Conservation (phyloP, 208 protist species). For the Naegleria gruberi region DNA sequence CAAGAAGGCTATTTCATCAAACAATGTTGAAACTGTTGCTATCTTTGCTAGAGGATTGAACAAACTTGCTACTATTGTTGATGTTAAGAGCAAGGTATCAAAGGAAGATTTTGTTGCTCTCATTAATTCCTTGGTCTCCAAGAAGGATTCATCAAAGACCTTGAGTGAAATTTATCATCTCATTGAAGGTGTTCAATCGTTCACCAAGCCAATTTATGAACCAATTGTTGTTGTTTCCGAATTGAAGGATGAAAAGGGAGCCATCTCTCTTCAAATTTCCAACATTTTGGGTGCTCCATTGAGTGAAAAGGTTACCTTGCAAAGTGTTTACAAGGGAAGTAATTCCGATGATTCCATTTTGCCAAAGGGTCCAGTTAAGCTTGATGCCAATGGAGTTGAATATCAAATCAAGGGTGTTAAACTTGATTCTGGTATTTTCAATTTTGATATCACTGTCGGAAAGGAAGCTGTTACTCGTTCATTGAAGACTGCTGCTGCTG, state of each 20-base stretch:
- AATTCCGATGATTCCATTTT: background rate
- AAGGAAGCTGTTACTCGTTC: background rate
- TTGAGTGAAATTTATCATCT: background rate
- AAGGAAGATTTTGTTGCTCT: background rate
- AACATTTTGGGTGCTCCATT: background rate
- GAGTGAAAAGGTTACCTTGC: constrained; percentile 3
- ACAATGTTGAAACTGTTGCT: background rate
- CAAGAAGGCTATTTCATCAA: background rate
- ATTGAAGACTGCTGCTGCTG: background rate
- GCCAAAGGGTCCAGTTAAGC: background rate
- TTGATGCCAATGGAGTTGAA: background rate
- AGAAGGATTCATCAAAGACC: background rate
- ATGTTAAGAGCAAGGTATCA: background rate
- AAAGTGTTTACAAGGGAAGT: background rate
- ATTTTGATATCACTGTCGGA: background rate
- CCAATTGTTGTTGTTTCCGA: background rate
- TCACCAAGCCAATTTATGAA: background rate
- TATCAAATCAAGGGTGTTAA: background rate
- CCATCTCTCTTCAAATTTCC: background rate
- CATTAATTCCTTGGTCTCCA: background rate
- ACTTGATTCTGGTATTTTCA: background rate
- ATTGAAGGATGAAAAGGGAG: background rate
- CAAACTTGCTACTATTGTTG: background rate
- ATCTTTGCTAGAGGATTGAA: background rate
- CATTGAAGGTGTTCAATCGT: background rate